Evolutionary conservation across 1,284 basidiomycete species (phyloP), one percentile per base, ranked within the genome.

Genomic region (Puccinia sorghi): DNA sequence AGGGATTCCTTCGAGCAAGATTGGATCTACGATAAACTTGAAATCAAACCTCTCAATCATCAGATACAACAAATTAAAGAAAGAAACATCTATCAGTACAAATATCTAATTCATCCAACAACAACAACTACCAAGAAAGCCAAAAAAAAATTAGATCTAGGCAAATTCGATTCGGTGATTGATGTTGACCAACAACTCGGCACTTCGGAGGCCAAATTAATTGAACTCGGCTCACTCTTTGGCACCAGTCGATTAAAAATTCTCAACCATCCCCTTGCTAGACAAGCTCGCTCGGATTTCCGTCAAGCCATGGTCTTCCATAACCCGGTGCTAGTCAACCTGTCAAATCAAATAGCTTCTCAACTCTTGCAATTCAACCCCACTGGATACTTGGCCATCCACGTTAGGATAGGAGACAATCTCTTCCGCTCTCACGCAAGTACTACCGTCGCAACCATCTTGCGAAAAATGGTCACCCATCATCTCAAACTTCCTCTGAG

Each of bases 401-500:
- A 76, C 54, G 43, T 76, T 9, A 76, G 74, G 57, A 27, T 76
- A 69, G 74, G 74, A 54, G 74, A 76, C 39, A 76, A 66, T 32
- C 39, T 67, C 11, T 76, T 76, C 39, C 67, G 74, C 41, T 52
- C 74, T 69, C 61, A 69, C 37, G 63, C 61, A 50, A 56, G n/a
- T 56, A 12, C 9, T 1, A 66, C 61, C 41, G 74, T 66, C 7
- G 39, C 37, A 11, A 32, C 32, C n/a, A 64, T 66, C 37, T 32
- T 76, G 3, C 41, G 17, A 17, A 54, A 64, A 22, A 39, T 76
- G 27, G 64, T 76, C 13, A 69, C n/a, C 5, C 64, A 66, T 27
- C 74, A 63, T 13, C 54, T 76, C 27, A 69, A 69, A n/a, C 48
- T 76, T 20, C 41, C 27, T 2, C 12, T 69, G 3, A 66, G 61